phyloP scores from a whole-genome alignment of 1,284 basidiomycete species.

The Ceratorhiza oryzae-sativae region DNA sequence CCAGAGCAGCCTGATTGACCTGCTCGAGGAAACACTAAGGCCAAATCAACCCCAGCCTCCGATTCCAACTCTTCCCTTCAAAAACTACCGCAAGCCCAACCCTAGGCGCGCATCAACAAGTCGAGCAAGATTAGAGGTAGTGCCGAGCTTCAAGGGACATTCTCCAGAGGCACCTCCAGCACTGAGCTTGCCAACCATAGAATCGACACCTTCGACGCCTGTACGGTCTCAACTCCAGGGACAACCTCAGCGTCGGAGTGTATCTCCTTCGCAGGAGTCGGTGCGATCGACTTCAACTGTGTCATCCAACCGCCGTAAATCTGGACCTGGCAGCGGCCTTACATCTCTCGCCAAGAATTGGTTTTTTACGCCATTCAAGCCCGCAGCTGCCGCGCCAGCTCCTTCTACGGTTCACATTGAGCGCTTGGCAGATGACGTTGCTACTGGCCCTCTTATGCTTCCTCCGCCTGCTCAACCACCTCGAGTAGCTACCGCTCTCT shows the following conservation, averaged over 20 bases:
- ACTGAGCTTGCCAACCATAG: slow-evolving; percentile 22
- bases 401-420: slow-evolving; percentile 41
- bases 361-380: slow-evolving; percentile 76
- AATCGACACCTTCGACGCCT: slow-evolving; percentile 22
- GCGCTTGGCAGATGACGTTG: slow-evolving; percentile 30
- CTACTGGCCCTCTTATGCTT: slow-evolving; percentile 23
- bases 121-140: slow-evolving; percentile 20
- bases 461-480: slow-evolving; percentile 6
- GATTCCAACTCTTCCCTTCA: slow-evolving; percentile 31
- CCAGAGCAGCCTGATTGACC: slow-evolving; percentile 32
- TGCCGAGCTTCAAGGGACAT: slow-evolving; percentile 32
- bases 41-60: slow-evolving; percentile 14
- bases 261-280: slow-evolving; percentile 76
- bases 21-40: slow-evolving; percentile 28
- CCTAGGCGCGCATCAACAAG: slow-evolving; percentile 33
- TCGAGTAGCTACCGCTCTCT: slow-evolving; percentile 46
- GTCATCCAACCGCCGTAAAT: slow-evolving; percentile 51
- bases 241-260: slow-evolving; percentile 49
- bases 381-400: slow-evolving; percentile 52
- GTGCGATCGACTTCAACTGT: slow-evolving; percentile 56
- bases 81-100: slow-evolving; percentile 28
- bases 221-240: background rate
- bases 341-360: slow-evolving; percentile 58
- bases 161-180: slow-evolving; percentile 32
- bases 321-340: slow-evolving; percentile 47